Conservation (phyloP, 169 alveolate species). For the Cryptosporidium viatorum region DNA sequence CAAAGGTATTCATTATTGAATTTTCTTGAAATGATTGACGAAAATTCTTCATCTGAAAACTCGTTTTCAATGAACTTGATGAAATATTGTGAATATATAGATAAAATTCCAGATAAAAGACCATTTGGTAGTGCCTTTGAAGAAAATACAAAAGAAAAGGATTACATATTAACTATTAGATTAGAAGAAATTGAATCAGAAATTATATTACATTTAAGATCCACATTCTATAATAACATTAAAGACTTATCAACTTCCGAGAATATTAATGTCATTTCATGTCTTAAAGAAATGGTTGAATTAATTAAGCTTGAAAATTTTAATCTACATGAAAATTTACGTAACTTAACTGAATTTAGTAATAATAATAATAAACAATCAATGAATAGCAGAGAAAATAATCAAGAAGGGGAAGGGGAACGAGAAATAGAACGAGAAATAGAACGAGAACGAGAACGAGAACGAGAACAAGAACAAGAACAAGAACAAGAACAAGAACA, state of each 20-base stretch:
- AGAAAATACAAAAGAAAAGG: constrained; percentile 26
- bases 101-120: background rate
- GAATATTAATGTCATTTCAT: constrained; percentile 4
- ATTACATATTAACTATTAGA: constrained; percentile 4
- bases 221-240: background rate
- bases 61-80: background rate
- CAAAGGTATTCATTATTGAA: background rate
- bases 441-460: too few relatives aligned
- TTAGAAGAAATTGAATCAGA: constrained; percentile 32
- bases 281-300: constrained; percentile 42
- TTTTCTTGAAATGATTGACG: constrained; percentile 30
- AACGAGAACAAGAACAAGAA: background rate
- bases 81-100: constrained; percentile 10
- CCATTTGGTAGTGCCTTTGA: background rate
- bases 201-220: constrained; percentile 21
- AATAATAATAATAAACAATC: background rate
- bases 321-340: constrained; percentile 37
- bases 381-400: background rate
- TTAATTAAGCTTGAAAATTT: constrained; percentile 32
- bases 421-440: background rate
- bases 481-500: background rate
- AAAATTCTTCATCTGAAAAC: background rate
- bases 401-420: background rate
- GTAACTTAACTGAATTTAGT: constrained; percentile 9
- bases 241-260: background rate